Conservation (phyloP, 805 yeast genomes). For the Schizosaccharomyces pombe region ASM294v3 CU329670.1:3550001-3550500, state of each 20-base stretch:
- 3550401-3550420: neutral
- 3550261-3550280: neutral
- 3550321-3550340: neutral
- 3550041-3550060: no score
- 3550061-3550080: no score
- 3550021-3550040: no score
- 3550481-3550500: slow-evolving; percentile 34
- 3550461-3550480: slow-evolving; percentile 14
- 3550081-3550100: no score
- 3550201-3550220: neutral
- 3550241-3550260: neutral
- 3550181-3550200: neutral
- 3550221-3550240: neutral
- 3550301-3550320: neutral
- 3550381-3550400: slow-evolving; percentile 2
- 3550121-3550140: no score
- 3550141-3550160: no score
- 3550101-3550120: no score
- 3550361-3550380: slow-evolving; percentile 2
- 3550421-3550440: neutral
- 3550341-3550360: neutral
- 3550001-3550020: no score
- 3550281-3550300: neutral
- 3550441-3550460: neutral
- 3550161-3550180: no score